Conservation (phyloP, 176 grass and related monocot species). For the Canna indica region DNA sequence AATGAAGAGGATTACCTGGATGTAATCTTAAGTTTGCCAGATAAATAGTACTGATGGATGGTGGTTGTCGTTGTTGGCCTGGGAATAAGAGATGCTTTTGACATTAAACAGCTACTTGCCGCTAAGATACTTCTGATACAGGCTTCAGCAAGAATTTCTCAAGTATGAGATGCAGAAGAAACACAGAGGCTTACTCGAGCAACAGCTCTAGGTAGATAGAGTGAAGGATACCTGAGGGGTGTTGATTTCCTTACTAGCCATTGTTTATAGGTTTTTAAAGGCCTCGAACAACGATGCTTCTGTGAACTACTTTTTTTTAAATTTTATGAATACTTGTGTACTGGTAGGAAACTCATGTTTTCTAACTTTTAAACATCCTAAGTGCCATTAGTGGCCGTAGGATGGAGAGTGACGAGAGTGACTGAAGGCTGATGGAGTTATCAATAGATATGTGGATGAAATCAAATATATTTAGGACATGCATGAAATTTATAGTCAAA, state of each 20-base stretch:
- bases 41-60: not conserved
- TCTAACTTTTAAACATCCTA: too few species aligned
- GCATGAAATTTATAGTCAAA: not conserved
- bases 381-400: not conserved
- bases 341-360: not conserved
- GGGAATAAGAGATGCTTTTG: not conserved
- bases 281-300: not conserved
- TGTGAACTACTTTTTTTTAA: not conserved
- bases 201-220: not conserved
- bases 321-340: not conserved
- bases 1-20: not conserved
- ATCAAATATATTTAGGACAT: not conserved
- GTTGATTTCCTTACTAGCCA: not conserved
- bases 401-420: not conserved
- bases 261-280: slow-evolving; percentile 10
- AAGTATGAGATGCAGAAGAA: not conserved
- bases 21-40: not conserved
- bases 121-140: not conserved
- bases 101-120: too few species aligned
- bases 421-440: not conserved
- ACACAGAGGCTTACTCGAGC: not conserved
- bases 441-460: not conserved
- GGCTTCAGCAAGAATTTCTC: not conserved
- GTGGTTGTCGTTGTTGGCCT: not conserved
- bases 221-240: too few species aligned